Base-by-base conservation (phyloP, 78 protist species). In the Dictyostelium purpureum region DNA sequence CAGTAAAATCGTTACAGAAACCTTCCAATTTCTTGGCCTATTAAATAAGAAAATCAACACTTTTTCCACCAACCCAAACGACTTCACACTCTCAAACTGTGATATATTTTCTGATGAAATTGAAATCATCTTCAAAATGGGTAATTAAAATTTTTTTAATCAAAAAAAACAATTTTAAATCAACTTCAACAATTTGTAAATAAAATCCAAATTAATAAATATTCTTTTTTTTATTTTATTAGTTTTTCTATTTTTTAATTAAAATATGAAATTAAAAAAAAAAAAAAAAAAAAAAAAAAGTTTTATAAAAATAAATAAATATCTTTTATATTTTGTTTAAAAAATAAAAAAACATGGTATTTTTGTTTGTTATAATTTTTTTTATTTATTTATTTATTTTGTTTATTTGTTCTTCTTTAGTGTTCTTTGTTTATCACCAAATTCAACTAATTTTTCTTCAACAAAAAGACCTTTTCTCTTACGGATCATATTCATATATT, bases 351-450 rank as follows among this genome's bases (percentile, higher is more conserved):
- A n/a, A n/a, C n/a, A n/a, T n/a, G n/a, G n/a, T n/a, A n/a, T n/a
- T n/a, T n/a, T n/a, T n/a, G n/a, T n/a, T n/a, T n/a, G n/a, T n/a
- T n/a, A n/a, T n/a, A n/a, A n/a, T n/a, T n/a, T n/a, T n/a, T n/a
- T n/a, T n/a, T n/a, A n/a, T n/a, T n/a, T n/a, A n/a, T n/a, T n/a
- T 47, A 43, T 47, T 47, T 10, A 14, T 47, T 47, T 1, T 47
- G 4, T 73, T 96, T 90, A 98, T 76, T 96, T 95, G 43, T 95
- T 97, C 35, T 78, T 57, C n/a, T 87, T 57, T n/a, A 83, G 38
- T 0, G 98, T 98, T 66, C 98, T 94, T 95, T 98, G 99, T 94
- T 99, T 98, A 11, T 98, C 99, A 6, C 97, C 99, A 16, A 70
- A 71, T 80, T 93, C 96, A 16, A 99, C 99, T 0, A 98, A 40